Evolutionary conservation across 176 grass and related monocot species (phyloP).

Genomic region (Panicum miliaceum): DNA sequence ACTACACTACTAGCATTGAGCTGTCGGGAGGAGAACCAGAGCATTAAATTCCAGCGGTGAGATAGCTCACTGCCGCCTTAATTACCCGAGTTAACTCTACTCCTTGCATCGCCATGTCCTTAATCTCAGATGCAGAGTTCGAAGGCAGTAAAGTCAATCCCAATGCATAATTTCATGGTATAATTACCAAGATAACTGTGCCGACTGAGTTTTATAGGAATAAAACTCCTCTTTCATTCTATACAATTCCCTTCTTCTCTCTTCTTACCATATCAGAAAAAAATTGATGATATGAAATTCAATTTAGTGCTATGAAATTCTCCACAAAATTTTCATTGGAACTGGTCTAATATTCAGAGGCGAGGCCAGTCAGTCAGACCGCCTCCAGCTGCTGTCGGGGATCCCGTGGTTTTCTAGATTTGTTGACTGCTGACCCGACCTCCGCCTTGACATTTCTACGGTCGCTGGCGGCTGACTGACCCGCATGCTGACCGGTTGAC

Average conservation of each 20-base stretch:
- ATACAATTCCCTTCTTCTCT: no score
- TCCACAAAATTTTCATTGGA: no score
- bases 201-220: no score
- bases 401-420: not conserved
- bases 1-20: not conserved
- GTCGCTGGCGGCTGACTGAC: not conserved
- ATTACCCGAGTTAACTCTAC: not conserved
- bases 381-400: not conserved
- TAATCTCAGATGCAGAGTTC: no score
- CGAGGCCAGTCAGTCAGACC: not conserved
- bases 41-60: conserved; percentile 48
- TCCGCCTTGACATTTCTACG: conserved; percentile 6
- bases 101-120: not conserved
- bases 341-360: conserved; percentile 1
- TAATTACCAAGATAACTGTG: no score
- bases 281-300: no score
- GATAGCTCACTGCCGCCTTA: conserved; percentile 9
- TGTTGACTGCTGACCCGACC: conserved; percentile 9
- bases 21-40: not conserved
- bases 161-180: no score
- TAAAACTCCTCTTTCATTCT: no score
- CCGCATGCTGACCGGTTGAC: not conserved
- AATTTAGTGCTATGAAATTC: no score
- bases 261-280: no score
- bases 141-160: no score